Evolutionary conservation across 306 rosid genomes (phyloP).

Genomic region (Castanopsis chinensis): DNA sequence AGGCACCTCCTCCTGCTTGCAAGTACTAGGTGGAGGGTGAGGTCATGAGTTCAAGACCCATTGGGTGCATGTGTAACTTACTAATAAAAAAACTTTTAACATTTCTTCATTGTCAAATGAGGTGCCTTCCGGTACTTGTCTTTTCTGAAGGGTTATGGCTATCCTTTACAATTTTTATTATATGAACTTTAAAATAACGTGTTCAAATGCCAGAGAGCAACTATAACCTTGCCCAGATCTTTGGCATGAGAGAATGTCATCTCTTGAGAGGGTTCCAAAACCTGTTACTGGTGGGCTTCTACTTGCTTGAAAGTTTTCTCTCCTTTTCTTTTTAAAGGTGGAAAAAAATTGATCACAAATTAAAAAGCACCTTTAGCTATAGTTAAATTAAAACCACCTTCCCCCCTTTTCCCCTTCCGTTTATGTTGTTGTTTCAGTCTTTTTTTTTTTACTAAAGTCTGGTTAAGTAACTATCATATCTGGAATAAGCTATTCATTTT

Average conservation of each 20-base stretch:
- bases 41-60: too few species aligned
- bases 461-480: slow-evolving; percentile 1
- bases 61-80: too few species aligned
- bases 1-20: too few species aligned
- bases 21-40: too few species aligned
- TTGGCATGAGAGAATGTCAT: background rate
- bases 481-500: slow-evolving; percentile 16
- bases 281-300: background rate
- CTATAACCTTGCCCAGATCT: background rate
- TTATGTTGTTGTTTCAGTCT: slow-evolving; percentile 5
- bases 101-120: background rate
- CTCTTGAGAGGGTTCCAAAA: background rate
- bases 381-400: background rate
- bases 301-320: background rate
- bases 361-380: background rate
- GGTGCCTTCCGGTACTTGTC: slow-evolving; percentile 22
- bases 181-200: background rate
- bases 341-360: background rate
- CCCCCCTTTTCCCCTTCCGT: background rate
- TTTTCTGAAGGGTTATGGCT: slow-evolving; percentile 9
- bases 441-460: slow-evolving; percentile 16
- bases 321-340: background rate
- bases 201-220: background rate
- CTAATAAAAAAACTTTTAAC: background rate
- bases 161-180: slow-evolving; percentile 10